Percentiles rank a stretch among this genome's conserved stretches.
Conservation (phyloP, 2,329 filamentous ascomycete genomes). For the Venturiaceae sp. region DNA sequence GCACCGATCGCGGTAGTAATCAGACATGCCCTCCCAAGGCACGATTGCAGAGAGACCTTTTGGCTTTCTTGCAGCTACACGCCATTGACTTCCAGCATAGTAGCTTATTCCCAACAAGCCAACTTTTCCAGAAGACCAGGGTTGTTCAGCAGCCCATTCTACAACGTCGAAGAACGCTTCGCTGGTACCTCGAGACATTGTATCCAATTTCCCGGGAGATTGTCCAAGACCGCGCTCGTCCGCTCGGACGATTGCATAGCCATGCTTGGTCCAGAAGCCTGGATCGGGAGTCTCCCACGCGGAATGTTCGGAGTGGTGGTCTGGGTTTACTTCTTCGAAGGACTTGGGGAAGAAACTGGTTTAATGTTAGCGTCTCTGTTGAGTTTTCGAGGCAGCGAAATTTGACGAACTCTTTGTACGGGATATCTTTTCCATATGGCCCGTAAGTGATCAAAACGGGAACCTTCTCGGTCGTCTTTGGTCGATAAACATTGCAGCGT, state of each 20-base stretch:
- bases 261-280: constrained; percentile 26
- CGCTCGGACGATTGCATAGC: constrained; percentile 29
- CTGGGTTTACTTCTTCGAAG: constrained; percentile 34
- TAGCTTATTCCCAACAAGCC: constrained; percentile 42
- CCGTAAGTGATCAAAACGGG: constrained; percentile 63
- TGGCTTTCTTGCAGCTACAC: constrained; percentile 41
- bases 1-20: constrained; percentile 40
- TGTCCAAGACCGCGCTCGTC: constrained; percentile 44
- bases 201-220: constrained; percentile 42
- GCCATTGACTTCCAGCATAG: constrained; percentile 45
- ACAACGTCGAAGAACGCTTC: constrained; percentile 43
- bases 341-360: constrained; percentile 40
- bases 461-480: constrained; percentile 28
- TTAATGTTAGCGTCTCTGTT: background rate
- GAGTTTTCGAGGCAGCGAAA: constrained; percentile 2
- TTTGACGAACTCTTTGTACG: constrained; percentile 33
- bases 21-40: constrained; percentile 47
- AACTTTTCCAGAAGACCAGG: constrained; percentile 42
- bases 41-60: constrained; percentile 42
- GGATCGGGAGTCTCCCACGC: constrained; percentile 36
- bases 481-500: constrained; percentile 42
- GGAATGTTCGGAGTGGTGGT: constrained; percentile 27
- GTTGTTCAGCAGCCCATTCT: constrained; percentile 41
- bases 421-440: constrained; percentile 65
- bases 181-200: constrained; percentile 42